Percentiles rank a stretch among this genome's conserved stretches.
phyloP scores from a whole-genome alignment of 2,329 filamentous ascomycete genomes.

The Neofusicoccum umdonicola region DNA sequence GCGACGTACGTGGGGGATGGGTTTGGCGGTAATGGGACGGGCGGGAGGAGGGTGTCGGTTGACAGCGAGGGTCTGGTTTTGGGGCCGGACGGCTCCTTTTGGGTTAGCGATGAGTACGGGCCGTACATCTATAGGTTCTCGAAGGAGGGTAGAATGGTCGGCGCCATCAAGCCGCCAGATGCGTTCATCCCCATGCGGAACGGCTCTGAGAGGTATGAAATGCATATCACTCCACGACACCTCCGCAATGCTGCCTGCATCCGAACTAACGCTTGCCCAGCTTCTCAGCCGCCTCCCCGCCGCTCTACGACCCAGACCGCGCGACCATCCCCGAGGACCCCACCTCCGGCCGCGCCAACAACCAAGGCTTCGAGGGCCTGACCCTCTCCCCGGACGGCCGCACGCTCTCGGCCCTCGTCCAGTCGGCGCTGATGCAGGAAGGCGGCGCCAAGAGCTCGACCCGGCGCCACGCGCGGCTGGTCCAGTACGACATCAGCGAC shows the following conservation, averaged over 20 bases:
- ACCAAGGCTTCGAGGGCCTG: slow-evolving; percentile 72
- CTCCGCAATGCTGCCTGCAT: background rate
- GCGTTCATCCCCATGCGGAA: slow-evolving; percentile 66
- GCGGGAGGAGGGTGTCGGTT: slow-evolving; percentile 59
- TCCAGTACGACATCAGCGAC: slow-evolving; percentile 61
- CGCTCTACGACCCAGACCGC: slow-evolving; percentile 54
- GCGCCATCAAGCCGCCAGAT: slow-evolving; percentile 63
- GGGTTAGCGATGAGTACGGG: slow-evolving; percentile 68
- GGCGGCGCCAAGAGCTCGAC: slow-evolving; percentile 56
- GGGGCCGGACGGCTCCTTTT: slow-evolving; percentile 60
- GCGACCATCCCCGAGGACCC: slow-evolving; percentile 56
- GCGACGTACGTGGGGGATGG: slow-evolving; percentile 66
- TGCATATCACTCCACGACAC: background rate
- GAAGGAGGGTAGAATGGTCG: slow-evolving; percentile 56
- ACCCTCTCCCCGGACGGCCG: slow-evolving; percentile 62
- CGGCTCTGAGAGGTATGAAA: slow-evolving; percentile 42
- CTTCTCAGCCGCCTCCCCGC: slow-evolving; percentile 64
- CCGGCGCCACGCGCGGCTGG: slow-evolving; percentile 58
- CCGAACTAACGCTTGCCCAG: slow-evolving; percentile 26
- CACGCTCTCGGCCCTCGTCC: slow-evolving; percentile 63
- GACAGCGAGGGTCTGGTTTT: slow-evolving; percentile 68
- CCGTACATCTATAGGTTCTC: slow-evolving; percentile 69
- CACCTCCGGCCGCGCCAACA: slow-evolving; percentile 64
- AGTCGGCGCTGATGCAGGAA: slow-evolving; percentile 56
- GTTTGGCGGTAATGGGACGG: slow-evolving; percentile 60